These are phyloP conservation scores for Debaryomyces psychrophilus DNA, from an alignment of 1,139 yeast species.

Conservation along the genomic window DNA sequence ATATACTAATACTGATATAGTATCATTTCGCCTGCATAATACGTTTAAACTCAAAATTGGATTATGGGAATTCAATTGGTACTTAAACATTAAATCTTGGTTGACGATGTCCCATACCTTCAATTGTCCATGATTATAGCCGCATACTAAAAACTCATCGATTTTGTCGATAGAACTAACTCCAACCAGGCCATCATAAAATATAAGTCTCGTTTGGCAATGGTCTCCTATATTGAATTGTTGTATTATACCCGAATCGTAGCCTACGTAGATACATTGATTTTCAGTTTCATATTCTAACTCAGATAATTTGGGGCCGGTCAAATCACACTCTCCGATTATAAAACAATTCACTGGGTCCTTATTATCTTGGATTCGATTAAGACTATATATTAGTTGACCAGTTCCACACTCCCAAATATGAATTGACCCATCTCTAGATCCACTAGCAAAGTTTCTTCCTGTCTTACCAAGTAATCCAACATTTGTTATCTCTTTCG, in stretches of 20 bases:
- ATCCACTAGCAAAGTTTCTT: slow-evolving; percentile 59
- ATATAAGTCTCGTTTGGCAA: slow-evolving; percentile 16
- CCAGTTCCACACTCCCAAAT: slow-evolving; percentile 75
- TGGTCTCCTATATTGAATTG: slow-evolving; percentile 27
- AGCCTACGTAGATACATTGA: slow-evolving; percentile 40
- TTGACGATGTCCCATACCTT: slow-evolving; percentile 18
- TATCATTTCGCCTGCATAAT: slow-evolving; percentile 3
- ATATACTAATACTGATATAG: slow-evolving; percentile 14
- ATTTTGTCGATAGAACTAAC: slow-evolving; percentile 21
- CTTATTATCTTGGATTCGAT: slow-evolving; percentile 31
- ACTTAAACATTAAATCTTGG: slow-evolving; percentile 7
- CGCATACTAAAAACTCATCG: slow-evolving; percentile 25
- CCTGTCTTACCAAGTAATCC: slow-evolving; percentile 58
- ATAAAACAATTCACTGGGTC: slow-evolving; percentile 35
- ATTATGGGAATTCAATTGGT: slow-evolving; percentile 16
- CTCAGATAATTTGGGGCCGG: slow-evolving; percentile 10
- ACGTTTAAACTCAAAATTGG: slow-evolving; percentile 15
- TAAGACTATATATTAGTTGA: slow-evolving; percentile 39
- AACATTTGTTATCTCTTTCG: slow-evolving; percentile 45
- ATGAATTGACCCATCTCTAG: slow-evolving; percentile 54
- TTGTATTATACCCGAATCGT: slow-evolving; percentile 47
- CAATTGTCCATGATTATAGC: slow-evolving; percentile 25
- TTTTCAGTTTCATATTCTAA: slow-evolving; percentile 32
- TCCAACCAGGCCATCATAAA: slow-evolving; percentile 9
- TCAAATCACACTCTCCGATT: slow-evolving; percentile 10